These are phyloP conservation scores for Pittosporum tobira DNA, from an alignment of 129 eudicot species.

Conservation along the genomic window DNA sequence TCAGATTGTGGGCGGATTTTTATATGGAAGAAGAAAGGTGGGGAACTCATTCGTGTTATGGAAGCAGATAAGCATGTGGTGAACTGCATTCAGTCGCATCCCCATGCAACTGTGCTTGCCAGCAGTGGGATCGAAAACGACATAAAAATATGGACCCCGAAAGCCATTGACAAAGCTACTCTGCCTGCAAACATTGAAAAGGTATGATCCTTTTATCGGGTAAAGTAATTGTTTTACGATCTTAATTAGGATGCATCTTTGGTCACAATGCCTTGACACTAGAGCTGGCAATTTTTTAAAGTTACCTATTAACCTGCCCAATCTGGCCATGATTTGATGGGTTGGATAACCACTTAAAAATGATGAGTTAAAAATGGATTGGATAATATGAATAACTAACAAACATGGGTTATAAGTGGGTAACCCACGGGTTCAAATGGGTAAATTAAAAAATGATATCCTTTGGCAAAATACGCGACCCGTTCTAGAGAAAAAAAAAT, in stretches of 20 bases:
- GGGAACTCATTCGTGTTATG: conserved; percentile 57
- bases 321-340: no score
- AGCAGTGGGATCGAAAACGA: conserved; percentile 68
- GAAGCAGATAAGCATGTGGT: conserved; percentile 67
- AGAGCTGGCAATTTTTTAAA: no score
- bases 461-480: no score
- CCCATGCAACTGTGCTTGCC: conserved; percentile 51
- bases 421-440: no score
- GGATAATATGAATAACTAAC: no score
- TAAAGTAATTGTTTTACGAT: conserved; percentile 3
- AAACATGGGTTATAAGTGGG: no score
- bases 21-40: conserved; percentile 69
- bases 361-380: no score
- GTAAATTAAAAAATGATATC: no score
- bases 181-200: conserved; percentile 48
- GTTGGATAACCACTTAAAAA: no score
- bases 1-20: conserved; percentile 89
- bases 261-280: not conserved
- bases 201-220: conserved; percentile 19
- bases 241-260: not conserved
- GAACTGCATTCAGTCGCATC: conserved; percentile 67
- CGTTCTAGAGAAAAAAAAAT: no score
- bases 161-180: conserved; percentile 45
- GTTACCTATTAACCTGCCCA: no score
- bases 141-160: conserved; percentile 67